Evolutionary conservation across 495 filamentous ascomycete genomes (phyloP).

Genomic region (Lasiosphaeria ovina): DNA sequence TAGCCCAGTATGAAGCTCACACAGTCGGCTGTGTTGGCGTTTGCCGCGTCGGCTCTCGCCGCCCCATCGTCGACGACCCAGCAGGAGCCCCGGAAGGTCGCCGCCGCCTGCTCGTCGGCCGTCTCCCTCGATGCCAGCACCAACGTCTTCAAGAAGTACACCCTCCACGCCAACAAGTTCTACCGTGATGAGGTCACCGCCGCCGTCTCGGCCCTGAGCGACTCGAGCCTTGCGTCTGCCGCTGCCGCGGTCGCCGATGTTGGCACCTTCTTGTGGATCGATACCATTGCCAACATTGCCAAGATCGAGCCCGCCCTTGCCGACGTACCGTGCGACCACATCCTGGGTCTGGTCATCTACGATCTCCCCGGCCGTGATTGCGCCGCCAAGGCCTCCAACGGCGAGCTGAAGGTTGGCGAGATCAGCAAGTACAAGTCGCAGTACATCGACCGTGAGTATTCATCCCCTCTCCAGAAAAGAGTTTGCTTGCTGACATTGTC

Average conservation of each 20-base stretch:
- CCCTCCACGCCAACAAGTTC: conserved; percentile 56
- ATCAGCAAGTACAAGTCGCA: conserved; percentile 62
- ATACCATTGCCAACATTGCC: conserved; percentile 58
- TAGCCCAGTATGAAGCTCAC: conserved; percentile 46
- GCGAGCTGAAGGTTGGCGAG: conserved; percentile 66
- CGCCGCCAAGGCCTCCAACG: conserved; percentile 73
- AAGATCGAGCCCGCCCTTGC: conserved; percentile 55
- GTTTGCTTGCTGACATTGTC: conserved; percentile 34
- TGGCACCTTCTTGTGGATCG: conserved; percentile 70
- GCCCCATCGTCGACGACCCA: conserved; percentile 37
- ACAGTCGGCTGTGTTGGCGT: conserved; percentile 36
- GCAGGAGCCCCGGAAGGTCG: conserved; percentile 29
- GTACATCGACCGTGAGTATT: conserved; percentile 63
- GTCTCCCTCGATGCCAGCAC: conserved; percentile 51
- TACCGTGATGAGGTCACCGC: conserved; percentile 54
- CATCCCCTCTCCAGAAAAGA: conserved; percentile 13
- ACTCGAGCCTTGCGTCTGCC: conserved; percentile 34
- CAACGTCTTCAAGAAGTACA: conserved; percentile 55
- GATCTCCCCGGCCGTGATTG: conserved; percentile 78
- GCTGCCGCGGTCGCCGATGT: conserved; percentile 60
- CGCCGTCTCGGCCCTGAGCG: conserved; percentile 43
- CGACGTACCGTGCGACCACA: conserved; percentile 56
- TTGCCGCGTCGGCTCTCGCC: conserved; percentile 43
- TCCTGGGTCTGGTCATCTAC: conserved; percentile 69
- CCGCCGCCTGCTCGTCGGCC: conserved; percentile 45